Base-by-base conservation (phyloP, 2,329 filamentous ascomycete species). In the Nemania sp. region DNA sequence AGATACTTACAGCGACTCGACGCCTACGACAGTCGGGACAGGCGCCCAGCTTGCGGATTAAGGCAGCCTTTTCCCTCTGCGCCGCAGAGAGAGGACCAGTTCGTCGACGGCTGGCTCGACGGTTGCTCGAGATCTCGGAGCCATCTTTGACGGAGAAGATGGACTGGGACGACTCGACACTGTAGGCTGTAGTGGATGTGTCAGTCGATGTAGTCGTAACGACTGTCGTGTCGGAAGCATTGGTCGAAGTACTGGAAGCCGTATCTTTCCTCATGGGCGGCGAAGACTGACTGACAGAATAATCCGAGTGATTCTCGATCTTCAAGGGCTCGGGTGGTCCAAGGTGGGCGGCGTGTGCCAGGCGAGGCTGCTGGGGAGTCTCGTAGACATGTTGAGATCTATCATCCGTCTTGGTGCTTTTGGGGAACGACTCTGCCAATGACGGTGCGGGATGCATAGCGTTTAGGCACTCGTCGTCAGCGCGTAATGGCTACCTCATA, bases 11-110 rank as follows among this genome's bases (percentile, higher is more conserved):
- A 77, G 86, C 86, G 78, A 89, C 87, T 76, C 87, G 82, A 71
- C 86, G 81, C 64, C 85, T 82, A 51, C 86, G 82, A 71, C 87
- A 89, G 72, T 88, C 86, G 38, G 77, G 73, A 73, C 87, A 89
- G 55, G 87, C 87, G 65, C 87, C 87, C 61, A 89, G 79, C 76
- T 88, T 89, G 73, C 87, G 80, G 69, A 89, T 89, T 65, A 89
- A 76, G 53, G 87, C 87, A 54, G 87, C 87, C 76, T 86, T 86
- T 72, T 88, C 86, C 76, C 87, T 83, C 73, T 88, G 87, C 69
- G 86, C 82, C 62, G 86, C 83, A 35, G 86, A 88, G 70, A 89
- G 80, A 69, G 87, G 87, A 49, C 87, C 87, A 69, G 87, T 89
- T 64, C 87, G 85, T 77, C 87, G 84, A 74, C 87, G 84, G 75